These are phyloP conservation scores for Trichosporon sp. DNA, from an alignment of 1,284 basidiomycete species.

Conservation along the genomic window DNA sequence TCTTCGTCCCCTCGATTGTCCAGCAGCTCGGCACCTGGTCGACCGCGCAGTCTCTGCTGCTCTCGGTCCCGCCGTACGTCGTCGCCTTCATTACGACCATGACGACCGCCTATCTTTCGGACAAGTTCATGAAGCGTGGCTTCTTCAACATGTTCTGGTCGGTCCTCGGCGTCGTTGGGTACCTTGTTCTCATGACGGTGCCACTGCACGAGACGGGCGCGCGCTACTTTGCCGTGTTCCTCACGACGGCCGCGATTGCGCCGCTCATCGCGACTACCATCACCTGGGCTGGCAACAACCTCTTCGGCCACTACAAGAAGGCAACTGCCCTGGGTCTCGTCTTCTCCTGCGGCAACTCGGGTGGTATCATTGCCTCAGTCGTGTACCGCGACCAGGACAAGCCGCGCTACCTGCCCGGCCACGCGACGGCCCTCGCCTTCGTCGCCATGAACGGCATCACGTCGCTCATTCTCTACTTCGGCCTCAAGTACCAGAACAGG, in stretches of 20 bases:
- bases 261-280: conserved; percentile 50
- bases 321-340: conserved; percentile 51
- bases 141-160: conserved; percentile 50
- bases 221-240: conserved; percentile 50
- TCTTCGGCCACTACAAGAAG: conserved; percentile 45
- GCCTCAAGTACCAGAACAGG: conserved; percentile 42
- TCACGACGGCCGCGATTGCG: conserved; percentile 45
- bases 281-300: conserved; percentile 49
- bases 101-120: conserved; percentile 44
- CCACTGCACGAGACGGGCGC: conserved; percentile 28
- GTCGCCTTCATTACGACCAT: conserved; percentile 52
- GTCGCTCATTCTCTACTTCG: conserved; percentile 38
- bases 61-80: conserved; percentile 49
- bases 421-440: conserved; percentile 46
- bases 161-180: conserved; percentile 45
- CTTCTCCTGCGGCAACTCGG: conserved; percentile 50
- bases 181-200: conserved; percentile 28
- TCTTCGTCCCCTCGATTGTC: conserved; percentile 50
- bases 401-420: conserved; percentile 41
- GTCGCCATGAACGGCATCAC: conserved; percentile 36
- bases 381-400: conserved; percentile 42
- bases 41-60: conserved; percentile 44
- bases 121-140: conserved; percentile 44
- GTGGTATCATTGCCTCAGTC: conserved; percentile 50
- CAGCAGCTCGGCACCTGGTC: conserved; percentile 46